Percentiles rank a stretch among this genome's conserved stretches.
Conservation (phyloP, 805 yeast species). For the Myxozyma sirexii region DNA sequence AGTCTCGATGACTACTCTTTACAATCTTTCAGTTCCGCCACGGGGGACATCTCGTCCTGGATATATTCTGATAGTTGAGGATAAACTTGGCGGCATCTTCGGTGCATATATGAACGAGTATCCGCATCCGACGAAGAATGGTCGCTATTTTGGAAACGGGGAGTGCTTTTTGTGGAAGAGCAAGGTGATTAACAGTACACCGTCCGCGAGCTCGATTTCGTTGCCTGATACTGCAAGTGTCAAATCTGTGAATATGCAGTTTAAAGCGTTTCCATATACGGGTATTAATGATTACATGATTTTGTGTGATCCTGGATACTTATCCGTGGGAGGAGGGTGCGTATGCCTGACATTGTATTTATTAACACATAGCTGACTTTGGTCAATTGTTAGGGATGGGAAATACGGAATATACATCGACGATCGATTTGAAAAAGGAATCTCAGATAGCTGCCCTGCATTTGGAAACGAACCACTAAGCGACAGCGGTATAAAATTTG, state of each 20-base stretch:
- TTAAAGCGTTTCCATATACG: slow-evolving; percentile 84
- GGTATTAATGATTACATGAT: slow-evolving; percentile 85
- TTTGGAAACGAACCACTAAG: slow-evolving; percentile 86
- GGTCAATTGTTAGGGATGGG: slow-evolving; percentile 53
- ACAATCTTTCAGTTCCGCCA: slow-evolving; percentile 56
- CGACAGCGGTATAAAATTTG: slow-evolving; percentile 63
- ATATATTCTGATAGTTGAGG: slow-evolving; percentile 72
- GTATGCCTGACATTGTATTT: background rate
- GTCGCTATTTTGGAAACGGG: slow-evolving; percentile 87
- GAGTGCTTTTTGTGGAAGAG: slow-evolving; percentile 89
- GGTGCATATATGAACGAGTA: slow-evolving; percentile 59
- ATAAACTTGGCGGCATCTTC: slow-evolving; percentile 48
- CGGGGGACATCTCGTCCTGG: slow-evolving; percentile 54
- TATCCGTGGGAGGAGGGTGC: slow-evolving; percentile 83
- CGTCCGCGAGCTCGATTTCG: slow-evolving; percentile 89
- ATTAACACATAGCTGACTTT: background rate
- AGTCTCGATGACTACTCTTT: slow-evolving; percentile 78
- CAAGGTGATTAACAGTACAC: slow-evolving; percentile 62
- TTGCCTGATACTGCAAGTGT: slow-evolving; percentile 23
- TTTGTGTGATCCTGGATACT: slow-evolving; percentile 73
- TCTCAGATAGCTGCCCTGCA: slow-evolving; percentile 75
- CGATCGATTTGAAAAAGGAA: slow-evolving; percentile 71
- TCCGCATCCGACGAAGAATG: slow-evolving; percentile 69
- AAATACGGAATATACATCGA: slow-evolving; percentile 91
- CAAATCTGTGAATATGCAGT: slow-evolving; percentile 45